Base-by-base conservation (phyloP, 1,284 basidiomycete species). In the Trichosporon sp. region DNA sequence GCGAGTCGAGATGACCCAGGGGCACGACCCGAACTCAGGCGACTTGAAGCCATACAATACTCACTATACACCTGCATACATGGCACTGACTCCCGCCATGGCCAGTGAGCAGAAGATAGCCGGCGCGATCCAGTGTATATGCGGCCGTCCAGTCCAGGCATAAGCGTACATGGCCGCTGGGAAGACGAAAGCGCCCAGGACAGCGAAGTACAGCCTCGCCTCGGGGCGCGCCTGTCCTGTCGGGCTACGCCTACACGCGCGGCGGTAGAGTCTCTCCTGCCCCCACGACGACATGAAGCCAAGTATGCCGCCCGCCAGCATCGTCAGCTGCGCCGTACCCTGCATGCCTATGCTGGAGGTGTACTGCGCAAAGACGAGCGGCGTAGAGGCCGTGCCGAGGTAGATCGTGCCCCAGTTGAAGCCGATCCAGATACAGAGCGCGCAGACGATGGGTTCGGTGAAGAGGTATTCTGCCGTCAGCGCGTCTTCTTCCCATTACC, bases 231-330 rank as follows among this genome's bases (percentile, higher is more conserved):
- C 78, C 27, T 75, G 73, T 6, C 81, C 81, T 0, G 75, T 72
- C 1, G 75, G 69, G 9, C 61, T 58, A 32, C 66, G 65, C 1
- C 16, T 27, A 2, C 73, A 65, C 1, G 75, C 68, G 11, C 68
- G 63, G 19, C 56, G 60, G 63, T 77, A 78, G 13, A 78, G 67
- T 27, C 65, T 31, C 57, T 78, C 75, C 65, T 77, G 76, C 62
- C 73, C 78, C 63, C 58, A 76, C 76, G 91, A 89, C 44, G 87
- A 86, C 25, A 89, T 71, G 40, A 89, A 88, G 0, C 90, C 91
- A 40, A 92, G 65, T 69, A 86, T 84, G 1, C 89, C 86, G 10
- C 91, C 91, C 36, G 83, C 70, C 68, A 88, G 70, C 7, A 77
- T 71, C 1, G 67, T 76, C 70, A 71, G 32, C 56, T 75, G 68